A percentile compares a stretch with the other conserved stretches of the same genome.
phyloP scores from a whole-genome alignment of 1,139 yeast genomes.

The Suhomyces yuchorum region DNA sequence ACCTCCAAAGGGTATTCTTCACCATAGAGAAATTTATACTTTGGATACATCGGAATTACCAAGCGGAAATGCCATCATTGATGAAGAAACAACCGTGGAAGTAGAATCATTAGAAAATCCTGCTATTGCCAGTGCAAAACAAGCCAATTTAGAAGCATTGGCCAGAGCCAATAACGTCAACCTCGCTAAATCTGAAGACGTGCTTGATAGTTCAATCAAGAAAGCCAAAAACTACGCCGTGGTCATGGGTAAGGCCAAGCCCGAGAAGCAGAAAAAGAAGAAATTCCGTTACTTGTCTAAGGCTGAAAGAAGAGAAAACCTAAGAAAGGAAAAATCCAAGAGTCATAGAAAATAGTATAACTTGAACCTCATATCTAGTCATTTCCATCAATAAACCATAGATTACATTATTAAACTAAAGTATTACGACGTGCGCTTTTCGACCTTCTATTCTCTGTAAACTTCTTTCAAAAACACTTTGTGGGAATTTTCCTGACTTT shows the following conservation, averaged over 20 bases:
- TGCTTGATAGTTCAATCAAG: constrained; percentile 63
- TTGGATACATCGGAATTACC: constrained; percentile 42
- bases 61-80: constrained; percentile 50
- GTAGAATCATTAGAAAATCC: constrained; percentile 59
- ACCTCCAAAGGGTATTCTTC: constrained; percentile 40
- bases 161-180: constrained; percentile 69
- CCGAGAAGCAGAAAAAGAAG: constrained; percentile 59
- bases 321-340: constrained; percentile 53
- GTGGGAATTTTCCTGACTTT: too few relatives aligned
- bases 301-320: constrained; percentile 70
- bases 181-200: constrained; percentile 57
- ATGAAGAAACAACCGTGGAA: constrained; percentile 62
- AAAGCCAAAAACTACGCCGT: constrained; percentile 76
- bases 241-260: constrained; percentile 54
- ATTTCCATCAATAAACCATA: not conserved
- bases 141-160: constrained; percentile 47
- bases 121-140: constrained; percentile 32
- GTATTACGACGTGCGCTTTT: too few relatives aligned
- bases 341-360: constrained; percentile 15
- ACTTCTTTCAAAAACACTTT: too few relatives aligned
- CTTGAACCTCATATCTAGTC: not conserved
- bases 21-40: constrained; percentile 46
- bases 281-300: constrained; percentile 86
- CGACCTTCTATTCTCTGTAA: too few relatives aligned
- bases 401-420: not conserved